These are phyloP conservation scores for Paecilomyces niveus DNA, from an alignment of 2,329 filamentous ascomycete genomes.

Conservation along the genomic window DNA sequence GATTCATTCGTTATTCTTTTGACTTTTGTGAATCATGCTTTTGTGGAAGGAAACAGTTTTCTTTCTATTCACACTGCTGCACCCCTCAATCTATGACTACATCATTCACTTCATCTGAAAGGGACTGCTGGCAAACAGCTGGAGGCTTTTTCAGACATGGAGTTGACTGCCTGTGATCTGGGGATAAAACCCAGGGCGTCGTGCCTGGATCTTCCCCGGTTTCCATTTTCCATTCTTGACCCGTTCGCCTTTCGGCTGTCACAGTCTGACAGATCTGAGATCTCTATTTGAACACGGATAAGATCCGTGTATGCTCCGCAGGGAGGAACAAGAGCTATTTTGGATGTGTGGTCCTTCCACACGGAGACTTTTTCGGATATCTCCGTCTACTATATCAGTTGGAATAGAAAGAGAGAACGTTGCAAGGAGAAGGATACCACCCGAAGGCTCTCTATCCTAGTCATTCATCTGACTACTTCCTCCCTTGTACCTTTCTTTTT, in stretches of 20 bases:
- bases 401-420: not conserved
- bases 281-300: not conserved
- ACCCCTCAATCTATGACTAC: not conserved
- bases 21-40: not conserved
- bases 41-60: not conserved
- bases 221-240: not conserved
- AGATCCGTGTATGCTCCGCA: not conserved
- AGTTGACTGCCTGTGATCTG: not conserved
- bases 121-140: constrained; percentile 1
- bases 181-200: not conserved
- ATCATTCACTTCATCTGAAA: constrained; percentile 8
- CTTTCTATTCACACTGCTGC: constrained; percentile 7
- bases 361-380: constrained; percentile 1
- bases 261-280: not conserved
- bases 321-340: not conserved
- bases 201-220: not conserved
- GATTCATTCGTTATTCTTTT: not conserved
- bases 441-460: not conserved
- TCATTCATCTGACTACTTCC: not conserved
- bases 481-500: not conserved
- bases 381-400: constrained; percentile 1
- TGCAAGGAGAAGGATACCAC: not conserved
- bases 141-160: not conserved
- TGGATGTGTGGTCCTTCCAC: not conserved
- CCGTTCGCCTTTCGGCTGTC: not conserved